These are phyloP conservation scores for Trichomonas tenax DNA, from an alignment of 208 protist species.

Conservation along the genomic window DNA sequence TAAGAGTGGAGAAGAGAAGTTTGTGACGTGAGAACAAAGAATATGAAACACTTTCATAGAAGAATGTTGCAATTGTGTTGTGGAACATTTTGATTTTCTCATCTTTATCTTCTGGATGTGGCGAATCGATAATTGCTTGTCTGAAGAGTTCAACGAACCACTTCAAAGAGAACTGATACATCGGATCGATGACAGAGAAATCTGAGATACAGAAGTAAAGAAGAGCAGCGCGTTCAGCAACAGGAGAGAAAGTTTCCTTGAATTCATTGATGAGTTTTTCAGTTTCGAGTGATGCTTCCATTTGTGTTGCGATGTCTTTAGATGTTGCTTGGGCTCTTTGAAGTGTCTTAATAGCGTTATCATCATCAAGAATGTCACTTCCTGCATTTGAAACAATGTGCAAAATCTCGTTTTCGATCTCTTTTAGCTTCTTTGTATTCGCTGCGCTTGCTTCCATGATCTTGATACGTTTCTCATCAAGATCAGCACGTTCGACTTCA, in stretches of 20 bases:
- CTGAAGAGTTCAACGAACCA: constrained; percentile 84
- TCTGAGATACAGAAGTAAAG: constrained; percentile 92
- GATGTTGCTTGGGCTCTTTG: constrained; percentile 78
- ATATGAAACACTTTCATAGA: constrained; percentile 32
- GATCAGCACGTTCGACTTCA: constrained; percentile 41
- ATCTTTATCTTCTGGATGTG: background rate
- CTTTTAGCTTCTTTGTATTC: constrained; percentile 74
- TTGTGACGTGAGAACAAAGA: constrained; percentile 95
- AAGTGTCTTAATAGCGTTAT: constrained; percentile 80
- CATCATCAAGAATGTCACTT: constrained; percentile 86
- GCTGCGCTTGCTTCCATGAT: constrained; percentile 72
- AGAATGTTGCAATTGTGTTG: background rate
- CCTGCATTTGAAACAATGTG: constrained; percentile 65
- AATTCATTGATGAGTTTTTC: constrained; percentile 52
- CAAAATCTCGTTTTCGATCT: constrained; percentile 74
- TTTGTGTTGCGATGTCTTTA: constrained; percentile 70
- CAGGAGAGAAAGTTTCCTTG: constrained; percentile 80
- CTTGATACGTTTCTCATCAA: constrained; percentile 55
- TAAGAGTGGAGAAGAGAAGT: constrained; percentile 92
- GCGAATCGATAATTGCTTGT: background rate
- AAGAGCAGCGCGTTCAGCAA: constrained; percentile 72
- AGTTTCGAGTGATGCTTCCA: constrained; percentile 55
- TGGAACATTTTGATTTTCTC: background rate
- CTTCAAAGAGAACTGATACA: constrained; percentile 97
- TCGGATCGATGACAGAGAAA: constrained; percentile 79